Evolutionary conservation across 179 eudicot species (phyloP).

Genomic region (Silene vulgaris): DNA sequence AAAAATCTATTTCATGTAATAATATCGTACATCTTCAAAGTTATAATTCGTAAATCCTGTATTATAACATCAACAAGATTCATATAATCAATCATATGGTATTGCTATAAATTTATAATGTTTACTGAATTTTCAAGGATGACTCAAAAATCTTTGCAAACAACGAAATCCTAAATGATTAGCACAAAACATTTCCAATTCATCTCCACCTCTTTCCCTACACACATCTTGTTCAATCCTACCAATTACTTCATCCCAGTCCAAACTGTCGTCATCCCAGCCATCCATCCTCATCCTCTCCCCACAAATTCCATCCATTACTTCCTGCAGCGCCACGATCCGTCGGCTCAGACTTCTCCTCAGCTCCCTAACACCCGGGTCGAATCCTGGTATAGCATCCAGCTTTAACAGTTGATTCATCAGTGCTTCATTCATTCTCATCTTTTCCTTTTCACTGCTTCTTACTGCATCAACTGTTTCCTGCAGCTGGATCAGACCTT

Average conservation of each 20-base stretch:
- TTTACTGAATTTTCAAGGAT: slow-evolving; percentile 20
- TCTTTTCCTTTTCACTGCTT: slow-evolving; percentile 40
- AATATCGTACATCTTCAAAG: no score
- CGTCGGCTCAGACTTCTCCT: slow-evolving; percentile 64
- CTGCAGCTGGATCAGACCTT: slow-evolving; percentile 69
- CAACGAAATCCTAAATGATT: slow-evolving; percentile 76
- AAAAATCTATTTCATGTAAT: no score
- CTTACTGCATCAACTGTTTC: slow-evolving; percentile 78
- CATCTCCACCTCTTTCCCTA: slow-evolving; percentile 62
- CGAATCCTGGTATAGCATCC: slow-evolving; percentile 65
- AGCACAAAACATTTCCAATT: slow-evolving; percentile 69
- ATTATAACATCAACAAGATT: no score
- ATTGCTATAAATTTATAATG: not conserved
- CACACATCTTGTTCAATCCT: slow-evolving; percentile 58
- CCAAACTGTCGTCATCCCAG: slow-evolving; percentile 42
- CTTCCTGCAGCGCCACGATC: slow-evolving; percentile 82
- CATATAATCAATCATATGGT: not conserved
- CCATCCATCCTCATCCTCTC: slow-evolving; percentile 29
- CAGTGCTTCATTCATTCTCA: slow-evolving; percentile 64
- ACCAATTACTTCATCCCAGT: slow-evolving; percentile 67
- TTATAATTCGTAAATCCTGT: no score
- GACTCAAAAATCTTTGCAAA: slow-evolving; percentile 62
- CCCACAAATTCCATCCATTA: slow-evolving; percentile 55
- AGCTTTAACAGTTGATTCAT: slow-evolving; percentile 57
- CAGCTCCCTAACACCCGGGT: slow-evolving; percentile 56